Percentiles rank a stretch among this genome's conserved stretches.
Conservation (phyloP, 2,329 filamentous ascomycete genomes). For the Chaetomium strumarium region DNA sequence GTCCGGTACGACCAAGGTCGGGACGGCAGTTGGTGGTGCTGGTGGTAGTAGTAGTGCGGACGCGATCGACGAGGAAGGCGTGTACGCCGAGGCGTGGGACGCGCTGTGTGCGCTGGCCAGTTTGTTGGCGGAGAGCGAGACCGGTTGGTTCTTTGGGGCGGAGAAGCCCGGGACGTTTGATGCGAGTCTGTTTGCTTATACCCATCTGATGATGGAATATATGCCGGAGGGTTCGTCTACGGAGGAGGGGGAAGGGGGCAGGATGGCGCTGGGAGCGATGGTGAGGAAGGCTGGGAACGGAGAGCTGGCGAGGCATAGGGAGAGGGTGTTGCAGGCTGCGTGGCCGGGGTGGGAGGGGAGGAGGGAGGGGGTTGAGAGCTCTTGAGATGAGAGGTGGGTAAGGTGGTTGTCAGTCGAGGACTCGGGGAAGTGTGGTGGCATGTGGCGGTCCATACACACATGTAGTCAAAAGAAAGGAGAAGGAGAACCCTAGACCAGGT, state of each 20-base stretch:
- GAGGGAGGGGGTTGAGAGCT: background rate
- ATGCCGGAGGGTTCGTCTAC: conserved; percentile 55
- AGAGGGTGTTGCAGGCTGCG: conserved; percentile 29
- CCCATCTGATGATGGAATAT: conserved; percentile 60
- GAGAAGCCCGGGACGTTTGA: conserved; percentile 69
- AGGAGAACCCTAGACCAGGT: background rate
- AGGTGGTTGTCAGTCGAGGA: background rate
- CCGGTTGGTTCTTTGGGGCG: conserved; percentile 45
- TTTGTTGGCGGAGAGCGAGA: conserved; percentile 30
- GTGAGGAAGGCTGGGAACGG: conserved; percentile 17
- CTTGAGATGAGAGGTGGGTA: background rate
- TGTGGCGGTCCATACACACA: background rate
- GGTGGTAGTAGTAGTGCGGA: too few species aligned
- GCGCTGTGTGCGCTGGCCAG: conserved; percentile 44
- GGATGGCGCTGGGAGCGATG: conserved; percentile 12
- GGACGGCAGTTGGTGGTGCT: too few species aligned
- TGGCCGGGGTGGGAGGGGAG: conserved; percentile 21
- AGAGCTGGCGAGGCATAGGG: conserved; percentile 29
- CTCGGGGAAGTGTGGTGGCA: background rate
- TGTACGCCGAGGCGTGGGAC: conserved; percentile 40
- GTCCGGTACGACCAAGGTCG: conserved; percentile 14
- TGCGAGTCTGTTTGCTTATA: conserved; percentile 85
- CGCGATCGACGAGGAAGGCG: conserved; percentile 24
- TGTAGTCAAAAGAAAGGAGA: background rate
- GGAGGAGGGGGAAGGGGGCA: background rate